phyloP scores from a whole-genome alignment of 192 early-diverging fungal genomes.

The Linnemannia schmuckeri region DNA sequence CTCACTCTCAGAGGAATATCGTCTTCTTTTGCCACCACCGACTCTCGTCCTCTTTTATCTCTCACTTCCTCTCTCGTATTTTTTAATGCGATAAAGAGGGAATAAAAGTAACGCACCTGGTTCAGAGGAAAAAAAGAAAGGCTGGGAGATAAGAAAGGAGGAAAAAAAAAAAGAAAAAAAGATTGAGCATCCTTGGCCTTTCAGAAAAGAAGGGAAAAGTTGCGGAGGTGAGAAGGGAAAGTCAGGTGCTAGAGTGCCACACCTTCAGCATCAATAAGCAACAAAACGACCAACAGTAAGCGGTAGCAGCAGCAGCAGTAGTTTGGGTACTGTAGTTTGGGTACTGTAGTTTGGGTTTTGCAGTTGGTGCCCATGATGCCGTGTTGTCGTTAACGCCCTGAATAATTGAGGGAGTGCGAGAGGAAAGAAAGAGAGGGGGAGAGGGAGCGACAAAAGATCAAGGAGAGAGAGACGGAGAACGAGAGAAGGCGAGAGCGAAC shows the following conservation, averaged over 20 bases:
- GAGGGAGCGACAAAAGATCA: background rate
- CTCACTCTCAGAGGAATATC: background rate
- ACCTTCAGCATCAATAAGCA: too few relatives aligned
- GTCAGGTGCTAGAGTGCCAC: too few relatives aligned
- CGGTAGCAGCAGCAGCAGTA: background rate
- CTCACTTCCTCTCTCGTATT: too few relatives aligned
- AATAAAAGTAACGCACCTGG: too few relatives aligned
- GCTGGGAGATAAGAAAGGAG: too few relatives aligned
- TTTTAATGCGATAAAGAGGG: too few relatives aligned
- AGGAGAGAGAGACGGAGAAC: background rate
- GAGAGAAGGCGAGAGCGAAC: background rate
- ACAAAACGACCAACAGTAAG: background rate
- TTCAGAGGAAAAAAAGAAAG: too few relatives aligned
- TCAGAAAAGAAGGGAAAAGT: too few relatives aligned
- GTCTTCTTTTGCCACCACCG: background rate
- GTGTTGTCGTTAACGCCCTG: conserved; percentile 4
- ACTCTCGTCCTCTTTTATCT: background rate
- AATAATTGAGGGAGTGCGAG: background rate
- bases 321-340: background rate
- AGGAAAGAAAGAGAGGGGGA: background rate
- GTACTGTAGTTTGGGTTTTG: background rate
- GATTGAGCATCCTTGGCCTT: too few relatives aligned
- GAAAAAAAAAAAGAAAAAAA: too few relatives aligned
- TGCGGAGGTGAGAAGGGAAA: too few relatives aligned
- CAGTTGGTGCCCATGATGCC: background rate